These are phyloP conservation scores for Roridomyces roridus DNA, from an alignment of 768 basidiomycete species.

Conservation along the genomic window DNA sequence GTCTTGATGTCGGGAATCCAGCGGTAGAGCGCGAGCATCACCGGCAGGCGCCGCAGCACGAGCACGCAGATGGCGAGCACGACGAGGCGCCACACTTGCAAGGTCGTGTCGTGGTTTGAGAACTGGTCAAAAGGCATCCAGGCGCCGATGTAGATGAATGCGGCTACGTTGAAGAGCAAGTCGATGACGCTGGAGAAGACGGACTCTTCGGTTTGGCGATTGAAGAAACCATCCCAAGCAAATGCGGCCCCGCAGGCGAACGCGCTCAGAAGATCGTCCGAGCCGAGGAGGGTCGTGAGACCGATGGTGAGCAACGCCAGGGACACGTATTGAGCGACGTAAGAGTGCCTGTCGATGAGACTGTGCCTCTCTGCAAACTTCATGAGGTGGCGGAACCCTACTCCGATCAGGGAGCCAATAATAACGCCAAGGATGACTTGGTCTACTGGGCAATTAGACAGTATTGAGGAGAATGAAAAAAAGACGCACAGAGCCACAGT, in stretches of 20 bases:
- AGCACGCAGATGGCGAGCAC: conserved; percentile 86
- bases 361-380: conserved; percentile 87
- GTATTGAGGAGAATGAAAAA: background rate
- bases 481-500: conserved; percentile 83
- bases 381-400: conserved; percentile 86
- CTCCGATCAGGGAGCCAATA: conserved; percentile 79
- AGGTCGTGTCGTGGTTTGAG: conserved; percentile 62
- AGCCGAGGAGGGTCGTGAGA: conserved; percentile 82
- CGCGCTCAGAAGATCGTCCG: conserved; percentile 93
- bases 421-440: conserved; percentile 78
- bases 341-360: conserved; percentile 93
- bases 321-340: conserved; percentile 89
- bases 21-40: conserved; percentile 83
- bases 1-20: conserved; percentile 98
- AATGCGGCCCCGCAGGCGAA: conserved; percentile 96
- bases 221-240: conserved; percentile 96
- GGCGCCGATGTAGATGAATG: conserved; percentile 95
- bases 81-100: conserved; percentile 85
- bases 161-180: conserved; percentile 92
- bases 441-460: conserved; percentile 50
- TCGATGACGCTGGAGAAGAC: conserved; percentile 97
- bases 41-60: conserved; percentile 80
- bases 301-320: conserved; percentile 88
- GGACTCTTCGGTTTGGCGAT: conserved; percentile 91
- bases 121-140: conserved; percentile 95